Evolutionary conservation across 1,139 yeast genomes (phyloP), one percentile per base, ranked within the genome.

Genomic region (Candida tropicalis): DNA sequence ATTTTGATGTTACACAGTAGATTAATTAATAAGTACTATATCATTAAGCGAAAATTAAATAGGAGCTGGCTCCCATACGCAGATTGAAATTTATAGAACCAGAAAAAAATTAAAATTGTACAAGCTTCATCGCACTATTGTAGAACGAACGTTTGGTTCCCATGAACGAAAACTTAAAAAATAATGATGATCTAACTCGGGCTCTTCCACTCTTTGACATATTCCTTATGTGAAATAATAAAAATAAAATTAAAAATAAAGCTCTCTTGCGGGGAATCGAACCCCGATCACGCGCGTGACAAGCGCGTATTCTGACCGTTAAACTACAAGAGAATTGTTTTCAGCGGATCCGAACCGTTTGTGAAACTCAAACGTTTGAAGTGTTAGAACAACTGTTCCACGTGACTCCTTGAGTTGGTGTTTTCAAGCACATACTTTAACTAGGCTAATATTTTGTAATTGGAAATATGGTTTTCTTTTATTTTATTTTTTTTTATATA

Each of bases 271-370:
- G 35, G 35, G 35, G 35, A 31, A 31, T 31, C 20, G 35, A 31
- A 31, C 35, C 35, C 35, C 35, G 35, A 31, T 31, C 35, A 17
- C 35, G 35, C 35, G 35, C 35, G 35, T 31, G 35, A 31, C 35
- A 31, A 31, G 35, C 35, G 35, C 35, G 35, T 17, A 31, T 31
- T 31, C 35, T 31, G 15, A 31, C 35, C 35, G 20, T 31, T 31
- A 31, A 31, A 31, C 35, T 31, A 28, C 32, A 27, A 27, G 29
- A 27, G 29, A 27, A 12, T 13, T 27, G 17, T 9, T 20, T 9
- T 20, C 2, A 6, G 6, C 6, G 23, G 23, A 6, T 20, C 23
- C 4, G 23, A 20, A 20, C 23, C 23, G 23, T 20, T n/a, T 20
- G 23, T 4, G 6, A 6, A 6, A 3, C 23, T 20, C 23, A 20